Evolutionary conservation across 2,329 filamentous ascomycete species (phyloP).

Genomic region (Penicillium sp.): DNA sequence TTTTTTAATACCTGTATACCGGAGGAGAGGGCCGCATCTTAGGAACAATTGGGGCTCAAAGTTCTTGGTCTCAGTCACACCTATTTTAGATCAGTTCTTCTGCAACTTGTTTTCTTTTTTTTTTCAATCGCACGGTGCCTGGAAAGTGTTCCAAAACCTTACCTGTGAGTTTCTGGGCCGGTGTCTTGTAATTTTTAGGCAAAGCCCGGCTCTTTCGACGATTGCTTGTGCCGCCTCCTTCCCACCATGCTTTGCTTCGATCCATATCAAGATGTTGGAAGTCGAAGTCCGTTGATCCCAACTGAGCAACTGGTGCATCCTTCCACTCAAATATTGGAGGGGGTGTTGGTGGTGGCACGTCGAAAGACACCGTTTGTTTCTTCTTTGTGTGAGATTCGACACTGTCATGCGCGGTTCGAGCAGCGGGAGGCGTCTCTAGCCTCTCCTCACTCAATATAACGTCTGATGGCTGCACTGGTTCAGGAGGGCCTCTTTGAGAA

Average conservation of each 20-base stretch:
- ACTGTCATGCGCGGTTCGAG: constrained; percentile 24
- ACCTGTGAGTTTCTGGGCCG: constrained; percentile 39
- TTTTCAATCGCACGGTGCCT: neutral
- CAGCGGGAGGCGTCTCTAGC: constrained; percentile 15
- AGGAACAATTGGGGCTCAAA: constrained; percentile 86
- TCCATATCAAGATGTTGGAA: constrained; percentile 55
- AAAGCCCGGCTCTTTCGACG: constrained; percentile 53
- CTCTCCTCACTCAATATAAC: constrained; percentile 14
- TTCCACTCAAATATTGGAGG: constrained; percentile 67
- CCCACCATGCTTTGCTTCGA: constrained; percentile 75
- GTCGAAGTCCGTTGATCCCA: constrained; percentile 64
- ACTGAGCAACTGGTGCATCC: constrained; percentile 65
- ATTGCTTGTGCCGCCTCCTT: constrained; percentile 57
- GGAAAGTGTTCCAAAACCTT: constrained; percentile 9
- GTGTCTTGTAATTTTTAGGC: constrained; percentile 39
- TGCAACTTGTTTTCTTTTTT: neutral
- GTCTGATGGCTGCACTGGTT: constrained; percentile 1
- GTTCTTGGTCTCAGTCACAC: constrained; percentile 58
- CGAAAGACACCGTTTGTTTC: constrained; percentile 50
- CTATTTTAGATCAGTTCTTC: constrained; percentile 33
- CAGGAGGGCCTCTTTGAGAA: constrained; percentile 16
- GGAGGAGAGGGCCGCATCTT: constrained; percentile 85
- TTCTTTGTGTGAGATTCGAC: constrained; percentile 36
- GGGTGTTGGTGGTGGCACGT: constrained; percentile 51
- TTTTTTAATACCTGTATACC: constrained; percentile 83